These are phyloP conservation scores for Termitomyces sp. DNA, from an alignment of 768 basidiomycete species.

Conservation along the genomic window DNA sequence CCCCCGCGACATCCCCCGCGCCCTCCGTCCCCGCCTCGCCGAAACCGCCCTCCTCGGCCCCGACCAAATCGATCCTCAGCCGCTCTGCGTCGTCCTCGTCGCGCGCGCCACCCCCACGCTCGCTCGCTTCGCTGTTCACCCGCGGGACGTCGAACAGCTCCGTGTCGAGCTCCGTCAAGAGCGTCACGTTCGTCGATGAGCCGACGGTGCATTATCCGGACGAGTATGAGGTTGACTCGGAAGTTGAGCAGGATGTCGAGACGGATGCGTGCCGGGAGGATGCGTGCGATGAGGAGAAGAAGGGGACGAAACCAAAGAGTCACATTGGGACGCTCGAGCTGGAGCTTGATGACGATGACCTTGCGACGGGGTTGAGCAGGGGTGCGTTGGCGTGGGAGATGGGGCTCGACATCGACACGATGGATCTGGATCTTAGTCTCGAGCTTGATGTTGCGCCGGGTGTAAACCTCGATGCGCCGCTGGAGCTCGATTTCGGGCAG, in stretches of 20 bases:
- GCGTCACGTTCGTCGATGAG: conserved; percentile 68
- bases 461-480: conserved; percentile 10
- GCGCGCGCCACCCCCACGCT: conserved; percentile 1
- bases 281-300: neutral
- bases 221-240: neutral
- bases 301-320: neutral
- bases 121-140: conserved; percentile 8
- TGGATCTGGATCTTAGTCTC: conserved; percentile 26
- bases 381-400: conserved; percentile 14
- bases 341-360: neutral
- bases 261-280: conserved; percentile 6
- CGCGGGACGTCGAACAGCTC: conserved; percentile 3
- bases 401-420: conserved; percentile 26
- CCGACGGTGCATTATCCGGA: conserved; percentile 56
- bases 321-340: neutral
- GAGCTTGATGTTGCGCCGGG: conserved; percentile 1
- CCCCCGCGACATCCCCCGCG: conserved; percentile 16
- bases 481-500: conserved; percentile 13
- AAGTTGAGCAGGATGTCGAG: conserved; percentile 14
- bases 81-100: conserved; percentile 46
- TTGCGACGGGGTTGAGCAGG: conserved; percentile 2
- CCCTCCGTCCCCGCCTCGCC: conserved; percentile 19
- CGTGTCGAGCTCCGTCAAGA: conserved; percentile 35
- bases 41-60: conserved; percentile 14
- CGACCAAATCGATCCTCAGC: conserved; percentile 58